A percentile compares a stretch with the other conserved stretches of the same genome.
These are phyloP conservation scores for Scytalidium sp. DNA, from an alignment of 2,329 filamentous ascomycete species.

Conservation along the genomic window DNA sequence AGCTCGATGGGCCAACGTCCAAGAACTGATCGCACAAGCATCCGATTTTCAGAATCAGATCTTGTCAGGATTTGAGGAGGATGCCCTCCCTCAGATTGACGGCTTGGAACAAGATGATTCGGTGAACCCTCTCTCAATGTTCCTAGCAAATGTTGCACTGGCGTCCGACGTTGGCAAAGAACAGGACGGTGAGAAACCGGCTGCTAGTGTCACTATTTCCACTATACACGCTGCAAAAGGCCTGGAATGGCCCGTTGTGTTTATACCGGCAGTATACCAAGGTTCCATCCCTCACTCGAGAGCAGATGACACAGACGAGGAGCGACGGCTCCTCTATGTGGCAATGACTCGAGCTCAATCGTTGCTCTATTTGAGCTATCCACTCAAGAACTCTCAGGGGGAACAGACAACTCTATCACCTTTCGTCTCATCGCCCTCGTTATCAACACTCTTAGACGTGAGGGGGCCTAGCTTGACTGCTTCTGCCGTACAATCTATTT, in stretches of 20 bases:
- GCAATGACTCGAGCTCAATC: slow-evolving; percentile 93
- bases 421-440: slow-evolving; percentile 61
- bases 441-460: slow-evolving; percentile 49
- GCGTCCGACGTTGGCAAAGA: slow-evolving; percentile 73
- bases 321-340: slow-evolving; percentile 86
- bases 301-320: slow-evolving; percentile 82
- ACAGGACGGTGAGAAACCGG: slow-evolving; percentile 52
- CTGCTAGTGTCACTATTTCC: slow-evolving; percentile 77
- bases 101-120: slow-evolving; percentile 68
- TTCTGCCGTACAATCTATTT: slow-evolving; percentile 60
- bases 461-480: slow-evolving; percentile 70
- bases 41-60: slow-evolving; percentile 56
- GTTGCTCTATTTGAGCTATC: slow-evolving; percentile 81
- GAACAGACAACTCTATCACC: slow-evolving; percentile 65
- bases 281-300: slow-evolving; percentile 88
- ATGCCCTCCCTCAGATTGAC: slow-evolving; percentile 64
- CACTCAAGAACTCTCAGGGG: slow-evolving; percentile 61
- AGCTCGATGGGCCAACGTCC: slow-evolving; percentile 80
- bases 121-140: slow-evolving; percentile 63
- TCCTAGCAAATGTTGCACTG: slow-evolving; percentile 88
- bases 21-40: slow-evolving; percentile 81
- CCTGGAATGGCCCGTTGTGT: slow-evolving; percentile 93
- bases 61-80: slow-evolving; percentile 40
- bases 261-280: slow-evolving; percentile 84
- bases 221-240: slow-evolving; percentile 97